Evolutionary conservation across 805 yeast species (phyloP).

Genomic region (Cyberlindnera euphorbiae): DNA sequence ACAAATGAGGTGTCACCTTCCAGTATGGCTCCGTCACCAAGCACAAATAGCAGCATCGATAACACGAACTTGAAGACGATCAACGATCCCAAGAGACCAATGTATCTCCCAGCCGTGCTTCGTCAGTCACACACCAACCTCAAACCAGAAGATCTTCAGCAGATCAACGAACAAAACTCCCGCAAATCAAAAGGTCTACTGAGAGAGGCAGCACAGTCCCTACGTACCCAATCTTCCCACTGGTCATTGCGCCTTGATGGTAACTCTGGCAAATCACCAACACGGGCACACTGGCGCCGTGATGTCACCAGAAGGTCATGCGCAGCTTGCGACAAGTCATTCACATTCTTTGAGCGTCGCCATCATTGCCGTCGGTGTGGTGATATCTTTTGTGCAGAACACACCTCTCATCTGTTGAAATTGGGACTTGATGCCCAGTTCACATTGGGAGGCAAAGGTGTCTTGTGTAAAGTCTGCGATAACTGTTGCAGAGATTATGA

Average conservation of each 20-base stretch:
- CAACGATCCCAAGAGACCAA: slow-evolving; percentile 76
- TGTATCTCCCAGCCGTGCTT: slow-evolving; percentile 88
- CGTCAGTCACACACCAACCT: slow-evolving; percentile 44
- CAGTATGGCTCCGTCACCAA: slow-evolving; percentile 7
- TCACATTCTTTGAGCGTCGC: slow-evolving; percentile 73
- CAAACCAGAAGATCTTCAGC: slow-evolving; percentile 34
- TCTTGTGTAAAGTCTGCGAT: slow-evolving; percentile 66
- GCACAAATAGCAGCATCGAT: slow-evolving; percentile 14
- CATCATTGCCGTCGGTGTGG: slow-evolving; percentile 89
- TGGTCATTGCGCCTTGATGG: slow-evolving; percentile 26
- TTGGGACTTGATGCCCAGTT: slow-evolving; percentile 57
- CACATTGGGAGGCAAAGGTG: slow-evolving; percentile 63
- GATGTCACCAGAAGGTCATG: slow-evolving; percentile 65
- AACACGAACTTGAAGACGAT: slow-evolving; percentile 46
- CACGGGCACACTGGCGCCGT: slow-evolving; percentile 67
- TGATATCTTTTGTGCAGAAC: slow-evolving; percentile 69
- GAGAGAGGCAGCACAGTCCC: slow-evolving; percentile 23
- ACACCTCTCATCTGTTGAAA: slow-evolving; percentile 52
- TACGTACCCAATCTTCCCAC: slow-evolving; percentile 25
- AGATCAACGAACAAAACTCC: slow-evolving; percentile 27
- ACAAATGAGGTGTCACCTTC: too few relatives aligned
- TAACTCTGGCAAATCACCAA: slow-evolving; percentile 26
- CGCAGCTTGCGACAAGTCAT: slow-evolving; percentile 58
- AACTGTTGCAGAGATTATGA: slow-evolving; percentile 60
- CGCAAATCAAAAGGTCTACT: slow-evolving; percentile 19